phyloP scores from a whole-genome alignment of 116 monocot species.

The Cymodocea nodosa region DNA sequence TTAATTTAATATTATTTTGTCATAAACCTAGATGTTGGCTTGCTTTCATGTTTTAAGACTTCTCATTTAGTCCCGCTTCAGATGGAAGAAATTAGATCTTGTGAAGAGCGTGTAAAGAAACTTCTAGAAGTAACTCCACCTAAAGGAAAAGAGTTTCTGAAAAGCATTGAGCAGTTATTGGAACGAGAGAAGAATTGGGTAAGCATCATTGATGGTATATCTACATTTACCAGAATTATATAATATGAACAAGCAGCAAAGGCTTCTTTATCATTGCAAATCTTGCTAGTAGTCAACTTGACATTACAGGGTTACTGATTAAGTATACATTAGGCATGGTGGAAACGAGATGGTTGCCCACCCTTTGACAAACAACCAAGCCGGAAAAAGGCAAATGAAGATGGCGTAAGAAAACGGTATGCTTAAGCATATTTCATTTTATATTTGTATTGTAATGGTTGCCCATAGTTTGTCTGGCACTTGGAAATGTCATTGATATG shows the following conservation, averaged over 20 bases:
- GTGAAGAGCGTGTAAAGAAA: conserved; percentile 84
- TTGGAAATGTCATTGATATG: too few relatives aligned
- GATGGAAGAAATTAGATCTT: conserved; percentile 83
- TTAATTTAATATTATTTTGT: background rate
- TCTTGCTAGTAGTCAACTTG: too few relatives aligned
- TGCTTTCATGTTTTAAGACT: background rate
- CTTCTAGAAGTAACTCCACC: conserved; percentile 87
- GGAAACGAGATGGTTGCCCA: conserved; percentile 97
- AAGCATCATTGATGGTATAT: background rate
- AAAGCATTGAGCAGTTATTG: conserved; percentile 87
- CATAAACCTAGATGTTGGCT: background rate
- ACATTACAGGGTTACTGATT: too few relatives aligned
- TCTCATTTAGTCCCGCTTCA: conserved; percentile 4
- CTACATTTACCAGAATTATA: too few relatives aligned
- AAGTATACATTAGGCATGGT: conserved; percentile 51
- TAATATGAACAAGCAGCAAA: too few relatives aligned
- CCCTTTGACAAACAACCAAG: conserved; percentile 66
- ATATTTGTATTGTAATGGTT: too few relatives aligned
- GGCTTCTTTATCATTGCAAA: too few relatives aligned
- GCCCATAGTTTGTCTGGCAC: too few relatives aligned
- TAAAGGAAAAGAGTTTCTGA: conserved; percentile 89
- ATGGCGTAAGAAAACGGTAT: conserved; percentile 72
- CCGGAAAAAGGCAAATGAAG: conserved; percentile 56
- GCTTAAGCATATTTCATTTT: too few relatives aligned
- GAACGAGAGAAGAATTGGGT: conserved; percentile 99